These are phyloP conservation scores for Hyaloscypha finlandica DNA, from an alignment of 495 filamentous ascomycete genomes.

Conservation along the genomic window DNA sequence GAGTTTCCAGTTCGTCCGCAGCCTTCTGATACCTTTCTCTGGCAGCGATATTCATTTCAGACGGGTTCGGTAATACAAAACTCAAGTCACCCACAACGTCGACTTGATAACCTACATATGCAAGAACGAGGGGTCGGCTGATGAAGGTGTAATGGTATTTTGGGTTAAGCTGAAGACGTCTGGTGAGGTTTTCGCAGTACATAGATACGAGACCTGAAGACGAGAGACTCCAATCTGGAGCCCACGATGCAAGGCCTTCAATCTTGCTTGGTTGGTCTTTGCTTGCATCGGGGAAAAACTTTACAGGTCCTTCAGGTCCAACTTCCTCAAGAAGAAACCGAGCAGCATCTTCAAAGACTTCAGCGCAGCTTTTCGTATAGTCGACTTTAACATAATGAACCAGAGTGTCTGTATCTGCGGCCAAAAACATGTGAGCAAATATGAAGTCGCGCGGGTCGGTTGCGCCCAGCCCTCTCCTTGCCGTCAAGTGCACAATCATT, in stretches of 20 bases:
- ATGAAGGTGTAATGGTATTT: not conserved
- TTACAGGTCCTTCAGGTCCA: not conserved
- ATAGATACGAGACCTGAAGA: not conserved
- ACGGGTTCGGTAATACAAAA: not conserved
- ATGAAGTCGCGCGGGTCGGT: conserved; percentile 6
- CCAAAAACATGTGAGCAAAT: conserved; percentile 2
- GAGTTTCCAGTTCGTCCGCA: not conserved
- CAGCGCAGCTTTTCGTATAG: not conserved
- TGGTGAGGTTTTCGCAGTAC: not conserved
- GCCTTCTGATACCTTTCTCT: conserved; percentile 1
- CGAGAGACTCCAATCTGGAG: conserved; percentile 6
- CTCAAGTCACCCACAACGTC: not conserved
- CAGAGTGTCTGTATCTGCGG: not conserved
- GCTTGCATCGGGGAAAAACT: not conserved
- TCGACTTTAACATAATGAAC: not conserved
- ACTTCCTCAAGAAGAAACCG: not conserved
- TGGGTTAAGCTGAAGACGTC: not conserved
- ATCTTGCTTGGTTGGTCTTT: not conserved
- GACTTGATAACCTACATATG: conserved; percentile 3
- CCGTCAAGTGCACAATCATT: not conserved
- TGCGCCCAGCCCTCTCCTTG: not conserved
- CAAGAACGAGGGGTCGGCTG: conserved; percentile 6
- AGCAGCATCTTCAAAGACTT: not conserved
- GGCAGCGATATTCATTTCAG: not conserved
- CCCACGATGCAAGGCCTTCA: conserved; percentile 4